Evolutionary conservation across 768 basidiomycete species (phyloP), one percentile per base, ranked within the genome.

Genomic region (Calocera viscosa): DNA sequence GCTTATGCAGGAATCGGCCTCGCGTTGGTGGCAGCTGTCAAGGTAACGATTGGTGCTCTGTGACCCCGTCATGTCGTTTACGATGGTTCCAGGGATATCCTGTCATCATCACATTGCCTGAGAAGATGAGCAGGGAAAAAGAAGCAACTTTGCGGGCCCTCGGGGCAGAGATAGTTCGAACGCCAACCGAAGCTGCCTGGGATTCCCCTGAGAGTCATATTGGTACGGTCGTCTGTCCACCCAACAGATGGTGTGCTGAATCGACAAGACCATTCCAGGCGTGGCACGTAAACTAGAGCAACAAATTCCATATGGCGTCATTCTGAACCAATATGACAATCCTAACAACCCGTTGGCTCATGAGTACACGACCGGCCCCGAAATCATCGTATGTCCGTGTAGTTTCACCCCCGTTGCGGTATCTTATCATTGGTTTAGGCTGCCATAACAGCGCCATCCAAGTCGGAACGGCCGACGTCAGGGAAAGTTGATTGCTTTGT

Each of bases 91-190:
- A 91, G 91, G 90, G 90, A 79, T 92, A 92, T 84, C 84, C 89
- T 40, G 86, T 91, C 68, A 89, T 93, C 73, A 92, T 92, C 76
- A 88, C 87, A 70, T 79, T 96, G 76, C 94, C 94, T 39, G 86
- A 92, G 74, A 97, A 97, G 80, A 98, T 97, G 95, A 93, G 91
- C 2, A 76, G 86, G 83, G 95, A 99, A 78, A 99, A 99, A 76
- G 93, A 94, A 77, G 91, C 91, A 0, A 83, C 91, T 26, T 81
- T 99, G 32, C 86, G 91, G 41, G 92, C 93, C 0, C 82, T 97
- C 11, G 95, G 96, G 2, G 96, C 96, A 1, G 89, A 93, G 74
- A 93, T 99, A 65, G 81, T 98, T 66, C 89, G 96, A 64, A 97
- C 96, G 2, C 95, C 95, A 2, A 92, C 86, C 12, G 88, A 88